Percentiles rank a stretch among this genome's conserved stretches.
phyloP scores from a whole-genome alignment of 1,139 yeast species.

The Taphrina flavorubra region DNA sequence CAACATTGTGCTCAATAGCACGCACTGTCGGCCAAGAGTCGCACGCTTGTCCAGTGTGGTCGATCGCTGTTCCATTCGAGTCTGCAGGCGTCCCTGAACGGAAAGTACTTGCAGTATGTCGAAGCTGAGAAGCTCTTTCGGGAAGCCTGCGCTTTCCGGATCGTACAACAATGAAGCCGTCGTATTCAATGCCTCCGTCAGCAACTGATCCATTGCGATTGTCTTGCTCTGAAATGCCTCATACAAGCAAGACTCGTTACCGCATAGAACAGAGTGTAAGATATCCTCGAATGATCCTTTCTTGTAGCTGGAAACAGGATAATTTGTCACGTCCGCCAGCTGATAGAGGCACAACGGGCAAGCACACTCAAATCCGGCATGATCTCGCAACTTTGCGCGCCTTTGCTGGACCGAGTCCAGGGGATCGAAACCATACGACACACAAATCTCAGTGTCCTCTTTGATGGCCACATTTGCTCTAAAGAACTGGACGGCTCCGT shows the following conservation, averaged over 20 bases:
- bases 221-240: not conserved
- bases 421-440: constrained; percentile 31
- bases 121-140: not conserved
- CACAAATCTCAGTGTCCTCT: constrained; percentile 15
- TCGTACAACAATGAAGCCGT: not conserved
- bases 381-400: constrained; percentile 3
- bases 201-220: not conserved
- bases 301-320: too few relatives aligned
- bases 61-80: not conserved
- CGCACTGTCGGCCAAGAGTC: not conserved
- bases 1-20: constrained; percentile 19
- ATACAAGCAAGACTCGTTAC: not conserved
- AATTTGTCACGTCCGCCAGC: not conserved
- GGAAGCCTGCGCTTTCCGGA: not conserved
- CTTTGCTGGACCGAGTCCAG: not conserved
- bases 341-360: constrained; percentile 21
- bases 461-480: constrained; percentile 3
- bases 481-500: constrained; percentile 30
- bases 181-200: not conserved
- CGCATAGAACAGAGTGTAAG: not conserved
- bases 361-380: constrained; percentile 16
- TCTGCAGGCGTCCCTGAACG: constrained; percentile 1
- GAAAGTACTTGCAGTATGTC: constrained; percentile 1
- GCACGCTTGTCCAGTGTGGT: not conserved
- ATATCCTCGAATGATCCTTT: not conserved